phyloP scores from a whole-genome alignment of 1,139 yeast species.

The Saccharomyces hybrid region DNA sequence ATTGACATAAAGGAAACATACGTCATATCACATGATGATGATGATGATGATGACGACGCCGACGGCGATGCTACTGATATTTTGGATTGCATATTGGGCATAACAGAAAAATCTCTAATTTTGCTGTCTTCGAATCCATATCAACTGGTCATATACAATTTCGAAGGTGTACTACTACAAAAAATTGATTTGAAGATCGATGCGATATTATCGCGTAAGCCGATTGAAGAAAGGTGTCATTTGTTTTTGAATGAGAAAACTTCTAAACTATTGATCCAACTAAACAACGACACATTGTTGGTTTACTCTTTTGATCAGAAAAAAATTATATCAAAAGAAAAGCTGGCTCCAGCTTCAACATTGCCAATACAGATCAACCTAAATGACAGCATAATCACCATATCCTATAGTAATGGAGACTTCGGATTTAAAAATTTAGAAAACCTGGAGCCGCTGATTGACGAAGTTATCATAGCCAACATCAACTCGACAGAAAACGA shows the following conservation, averaged over 20 bases:
- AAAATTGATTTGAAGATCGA: constrained; percentile 18
- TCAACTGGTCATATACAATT: constrained; percentile 24
- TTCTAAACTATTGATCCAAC: constrained; percentile 25
- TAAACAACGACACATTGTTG: constrained; percentile 15
- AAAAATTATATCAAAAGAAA: constrained; percentile 16
- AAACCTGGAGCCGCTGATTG: not conserved
- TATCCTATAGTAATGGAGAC: not conserved
- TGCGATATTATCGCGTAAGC: constrained; percentile 3
- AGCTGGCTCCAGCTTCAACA: not conserved
- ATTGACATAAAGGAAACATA: constrained; percentile 3
- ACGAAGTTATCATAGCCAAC: not conserved
- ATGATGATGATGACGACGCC: constrained; percentile 1
- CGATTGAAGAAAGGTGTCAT: constrained; percentile 2
- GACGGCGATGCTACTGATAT: constrained; percentile 2
- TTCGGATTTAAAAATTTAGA: not conserved
- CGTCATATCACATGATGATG: not conserved
- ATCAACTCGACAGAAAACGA: not conserved
- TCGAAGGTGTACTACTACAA: constrained; percentile 25
- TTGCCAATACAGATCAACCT: not conserved
- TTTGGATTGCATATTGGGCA: constrained; percentile 22
- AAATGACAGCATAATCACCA: not conserved
- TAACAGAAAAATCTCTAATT: constrained; percentile 30
- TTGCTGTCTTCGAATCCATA: constrained; percentile 14
- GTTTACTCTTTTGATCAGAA: constrained; percentile 30
- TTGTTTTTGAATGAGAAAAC: constrained; percentile 26